Evolutionary conservation across 2,329 filamentous ascomycete species (phyloP).

Genomic region (Calonectria fujianensis): DNA sequence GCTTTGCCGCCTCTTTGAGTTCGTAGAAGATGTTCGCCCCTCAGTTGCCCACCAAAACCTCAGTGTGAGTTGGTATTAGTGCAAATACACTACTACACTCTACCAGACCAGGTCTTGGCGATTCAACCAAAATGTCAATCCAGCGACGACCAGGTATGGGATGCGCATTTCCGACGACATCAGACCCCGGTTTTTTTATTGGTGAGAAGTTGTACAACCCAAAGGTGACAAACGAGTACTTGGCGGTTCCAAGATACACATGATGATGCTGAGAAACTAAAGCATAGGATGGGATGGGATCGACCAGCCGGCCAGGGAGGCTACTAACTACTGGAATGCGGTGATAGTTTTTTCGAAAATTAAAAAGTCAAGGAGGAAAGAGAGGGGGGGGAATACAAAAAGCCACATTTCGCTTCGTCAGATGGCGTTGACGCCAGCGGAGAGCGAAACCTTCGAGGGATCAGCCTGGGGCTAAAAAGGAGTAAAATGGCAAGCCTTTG

Average conservation of each 20-base stretch:
- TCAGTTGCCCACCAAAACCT: neutral
- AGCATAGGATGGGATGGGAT: neutral
- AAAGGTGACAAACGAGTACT: neutral
- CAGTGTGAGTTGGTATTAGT: neutral
- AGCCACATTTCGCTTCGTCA: neutral
- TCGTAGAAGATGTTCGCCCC: neutral
- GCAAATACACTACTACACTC: neutral
- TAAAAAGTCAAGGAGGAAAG: too few species aligned
- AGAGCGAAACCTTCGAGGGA: neutral
- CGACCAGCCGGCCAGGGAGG: neutral
- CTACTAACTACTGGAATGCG: neutral
- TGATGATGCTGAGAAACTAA: neutral
- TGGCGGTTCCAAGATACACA: neutral
- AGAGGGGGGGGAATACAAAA: neutral
- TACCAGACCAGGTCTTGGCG: neutral
- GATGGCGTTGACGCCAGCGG: neutral
- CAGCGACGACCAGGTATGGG: neutral
- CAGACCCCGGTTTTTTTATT: neutral
- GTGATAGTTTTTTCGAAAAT: neutral
- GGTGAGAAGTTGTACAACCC: neutral
- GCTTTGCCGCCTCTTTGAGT: neutral
- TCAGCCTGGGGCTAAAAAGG: neutral
- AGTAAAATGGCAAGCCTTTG: neutral
- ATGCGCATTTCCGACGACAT: neutral
- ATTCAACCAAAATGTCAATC: neutral